Base-by-base conservation (phyloP, 139 green algal genomes). In the Asterochloris erici region DNA sequence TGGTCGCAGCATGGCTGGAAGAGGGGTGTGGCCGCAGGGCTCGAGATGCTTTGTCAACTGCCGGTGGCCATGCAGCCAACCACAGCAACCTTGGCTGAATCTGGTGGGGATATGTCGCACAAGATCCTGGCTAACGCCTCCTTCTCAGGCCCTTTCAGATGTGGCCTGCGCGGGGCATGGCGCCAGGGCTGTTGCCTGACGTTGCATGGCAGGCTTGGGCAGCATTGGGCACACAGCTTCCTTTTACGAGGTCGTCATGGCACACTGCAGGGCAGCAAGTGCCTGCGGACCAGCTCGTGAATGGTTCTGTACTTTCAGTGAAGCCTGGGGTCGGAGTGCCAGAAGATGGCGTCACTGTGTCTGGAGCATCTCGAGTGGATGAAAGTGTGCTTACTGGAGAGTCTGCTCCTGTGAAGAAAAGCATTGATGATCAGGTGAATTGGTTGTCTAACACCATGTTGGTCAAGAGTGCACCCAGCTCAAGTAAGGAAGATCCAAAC, bases 21-120 rank as follows among this genome's bases (percentile, higher is more conserved):
- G 68, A 74, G 28, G 68, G 68, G 26, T 74, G 68, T 74, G 68
- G 68, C 28, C 68, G 68, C 28, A 74, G 68, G 28, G 68, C 68
- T 38, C 68, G 68, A n/a, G 68, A 74, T 74, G 68, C 68, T 38
- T 23, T 74, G 68, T 23, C 68, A 74, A n/a, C 68, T 74, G 68
- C n/a, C 28, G 28, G 68, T 74, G 26, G 68, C 68, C 11, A 74
- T 74, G 68, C 68, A 74, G 68, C 68, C 68, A n/a, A n/a, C 68
- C 26, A 74, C 68, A 74, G 68, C 68, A 38, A 74, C 68, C 26
- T n/a, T 74, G 68, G 68, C 68, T 74, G 68, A 74, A 38, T 74
- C 68, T 38, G 68, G 68, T 74, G 68, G 28, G 68, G 14, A 38
- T 16, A 74, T 23, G 68, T 74, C 28, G 68, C 68, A 74, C 24